These are phyloP conservation scores for Onygena corvina DNA, from an alignment of 2,329 filamentous ascomycete species.

Conservation along the genomic window DNA sequence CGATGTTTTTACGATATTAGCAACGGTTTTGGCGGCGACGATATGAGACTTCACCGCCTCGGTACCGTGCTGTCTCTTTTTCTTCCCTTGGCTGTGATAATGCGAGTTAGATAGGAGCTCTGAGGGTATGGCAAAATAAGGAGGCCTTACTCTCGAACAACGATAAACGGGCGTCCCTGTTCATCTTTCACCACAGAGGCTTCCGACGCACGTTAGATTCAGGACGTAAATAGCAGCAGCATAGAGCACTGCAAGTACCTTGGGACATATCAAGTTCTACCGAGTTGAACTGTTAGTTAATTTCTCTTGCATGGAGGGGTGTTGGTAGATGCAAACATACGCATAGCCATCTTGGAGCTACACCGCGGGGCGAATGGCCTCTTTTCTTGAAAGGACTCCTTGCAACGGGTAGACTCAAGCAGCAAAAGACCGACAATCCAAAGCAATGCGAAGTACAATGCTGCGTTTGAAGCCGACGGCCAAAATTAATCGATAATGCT, in stretches of 20 bases:
- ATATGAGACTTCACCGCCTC: constrained; percentile 98
- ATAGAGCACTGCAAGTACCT: constrained; percentile 21
- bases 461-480: neutral
- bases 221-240: neutral
- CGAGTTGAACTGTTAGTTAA: constrained; percentile 18
- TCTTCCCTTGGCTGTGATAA: constrained; percentile 69
- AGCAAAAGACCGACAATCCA: neutral
- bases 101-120: constrained; percentile 9
- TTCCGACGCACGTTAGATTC: constrained; percentile 23
- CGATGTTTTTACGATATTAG: constrained; percentile 95
- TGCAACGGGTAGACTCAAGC: neutral
- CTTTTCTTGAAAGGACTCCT: neutral
- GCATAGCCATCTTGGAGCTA: constrained; percentile 38
- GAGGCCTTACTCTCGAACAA: constrained; percentile 71
- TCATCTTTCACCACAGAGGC: constrained; percentile 88
- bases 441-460: neutral
- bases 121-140: neutral
- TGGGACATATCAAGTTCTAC: constrained; percentile 40
- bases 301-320: constrained; percentile 13
- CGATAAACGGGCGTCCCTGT: constrained; percentile 90
- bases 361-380: constrained; percentile 19
- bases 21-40: constrained; percentile 85
- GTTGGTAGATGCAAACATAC: constrained; percentile 34
- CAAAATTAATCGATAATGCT: neutral
- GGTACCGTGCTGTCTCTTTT: constrained; percentile 91